Conservation (phyloP, 495 filamentous ascomycete species). For the Penicillium goetzii region DNA sequence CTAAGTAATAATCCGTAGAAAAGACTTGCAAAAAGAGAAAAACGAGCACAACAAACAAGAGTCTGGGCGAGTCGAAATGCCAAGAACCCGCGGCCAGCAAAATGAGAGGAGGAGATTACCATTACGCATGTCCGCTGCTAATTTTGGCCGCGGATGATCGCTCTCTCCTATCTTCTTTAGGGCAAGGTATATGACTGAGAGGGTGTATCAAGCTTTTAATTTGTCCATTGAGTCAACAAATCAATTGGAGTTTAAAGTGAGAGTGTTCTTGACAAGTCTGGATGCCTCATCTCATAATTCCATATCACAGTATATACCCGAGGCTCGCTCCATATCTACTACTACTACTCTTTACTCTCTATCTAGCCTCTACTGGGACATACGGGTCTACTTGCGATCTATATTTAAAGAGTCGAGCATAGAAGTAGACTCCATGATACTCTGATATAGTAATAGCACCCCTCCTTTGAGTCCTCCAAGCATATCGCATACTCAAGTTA, state of each 20-base stretch:
- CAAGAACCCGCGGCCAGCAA: conserved; percentile 11
- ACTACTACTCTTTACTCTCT: background rate
- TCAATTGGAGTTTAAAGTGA: too few relatives aligned
- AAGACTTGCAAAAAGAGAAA: background rate
- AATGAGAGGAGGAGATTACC: background rate
- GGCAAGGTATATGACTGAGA: background rate
- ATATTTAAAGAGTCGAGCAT: background rate
- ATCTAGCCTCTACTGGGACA: too few relatives aligned
- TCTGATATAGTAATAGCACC: background rate
- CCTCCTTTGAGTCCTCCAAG: background rate
- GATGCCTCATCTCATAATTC: background rate
- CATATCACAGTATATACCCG: background rate
- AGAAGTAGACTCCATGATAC: background rate
- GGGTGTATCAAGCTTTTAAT: too few relatives aligned
- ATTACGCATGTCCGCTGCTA: conserved; percentile 19
- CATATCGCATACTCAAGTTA: background rate
- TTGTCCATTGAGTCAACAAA: too few relatives aligned
- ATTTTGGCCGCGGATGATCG: conserved; percentile 16
- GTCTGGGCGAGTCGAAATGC: conserved; percentile 13
- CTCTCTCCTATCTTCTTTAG: conserved; percentile 4
- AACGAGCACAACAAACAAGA: conserved; percentile 1
- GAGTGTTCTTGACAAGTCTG: background rate
- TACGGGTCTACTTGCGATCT: background rate
- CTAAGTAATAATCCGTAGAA: background rate
- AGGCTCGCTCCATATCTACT: too few relatives aligned